These are phyloP conservation scores for Prunella vulgaris DNA, from an alignment of 257 asterid species.

Conservation along the genomic window DNA sequence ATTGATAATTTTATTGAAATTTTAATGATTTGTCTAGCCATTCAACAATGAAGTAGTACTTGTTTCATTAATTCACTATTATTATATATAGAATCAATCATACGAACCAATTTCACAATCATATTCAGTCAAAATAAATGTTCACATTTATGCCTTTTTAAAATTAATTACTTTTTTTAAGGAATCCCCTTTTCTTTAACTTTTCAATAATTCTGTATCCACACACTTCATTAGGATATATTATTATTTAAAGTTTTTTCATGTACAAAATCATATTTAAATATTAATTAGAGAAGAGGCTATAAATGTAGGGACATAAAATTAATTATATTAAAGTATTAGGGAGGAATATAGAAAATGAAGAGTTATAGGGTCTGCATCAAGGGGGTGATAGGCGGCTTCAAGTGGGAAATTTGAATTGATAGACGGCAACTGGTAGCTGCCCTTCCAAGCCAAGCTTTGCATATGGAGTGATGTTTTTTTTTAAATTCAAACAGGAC, in stretches of 20 bases:
- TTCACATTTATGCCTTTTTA: background rate
- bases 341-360: background rate
- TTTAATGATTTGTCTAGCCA: background rate
- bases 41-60: background rate
- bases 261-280: background rate
- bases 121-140: background rate
- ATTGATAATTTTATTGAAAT: background rate
- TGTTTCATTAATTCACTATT: background rate
- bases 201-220: background rate
- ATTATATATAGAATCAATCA: too few species aligned
- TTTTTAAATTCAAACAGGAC: background rate
- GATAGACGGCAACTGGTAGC: constrained; percentile 29
- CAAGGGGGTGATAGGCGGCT: constrained; percentile 20
- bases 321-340: background rate
- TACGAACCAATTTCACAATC: background rate
- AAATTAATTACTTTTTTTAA: background rate
- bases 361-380: constrained; percentile 28
- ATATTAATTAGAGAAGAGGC: background rate
- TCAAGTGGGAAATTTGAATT: constrained; percentile 29
- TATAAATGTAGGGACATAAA: background rate
- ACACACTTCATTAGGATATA: background rate
- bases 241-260: too few species aligned
- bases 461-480: background rate
- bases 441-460: constrained; percentile 31
- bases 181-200: background rate